Base-by-base conservation (phyloP, 2,329 filamentous ascomycete species). In the Colletotrichum lentis region DNA sequence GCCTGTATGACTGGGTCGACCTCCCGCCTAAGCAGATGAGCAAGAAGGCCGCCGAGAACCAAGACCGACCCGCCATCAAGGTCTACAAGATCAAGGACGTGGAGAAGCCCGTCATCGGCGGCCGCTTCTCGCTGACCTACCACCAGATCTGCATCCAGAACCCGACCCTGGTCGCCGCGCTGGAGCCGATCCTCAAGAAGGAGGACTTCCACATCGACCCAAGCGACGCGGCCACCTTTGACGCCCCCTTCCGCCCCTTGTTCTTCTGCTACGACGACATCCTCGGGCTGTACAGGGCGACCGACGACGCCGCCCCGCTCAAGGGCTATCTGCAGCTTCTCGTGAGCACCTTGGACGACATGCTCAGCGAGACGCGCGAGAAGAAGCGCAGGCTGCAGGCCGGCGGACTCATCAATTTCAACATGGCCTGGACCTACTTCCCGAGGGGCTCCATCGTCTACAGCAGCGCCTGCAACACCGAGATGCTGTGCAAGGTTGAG, bases 181-280 rank as follows among this genome's bases (percentile, higher is more conserved):
- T 84, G n/a, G 80, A 78, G 60, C 78, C 80, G 1, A 80, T 84
- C 31, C 67, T 85, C 41, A 77, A 77, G 67, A 78, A 78, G 65
- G 80, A 83, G 52, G 77, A 79, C 44, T 58, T 78, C 12, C 75
- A 78, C 64, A 74, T 84, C 18, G 77, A 82, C 61, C 66, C 73
- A 8, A 75, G 76, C 20, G 78, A 81, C 66, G 71, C 71, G 0
- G 79, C 77, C 11, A 73, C 59, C 5, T 83, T 84, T 73, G 55
- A 67, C 1, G 71, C 76, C 3, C 82, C 81, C 10, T 84, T 84
- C 69, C 76, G 75, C 14, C 71, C 77, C 6, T 73, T 84, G 2
- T 84, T 78, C 76, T 84, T 84, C 72, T 77, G 77, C 68, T 78
- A 82, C 65, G 79, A 81, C 31, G 80, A 80, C 57, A 80, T 84